Conservation (phyloP, 2,329 filamentous ascomycete genomes). For the Fonsecaea monophora region DNA sequence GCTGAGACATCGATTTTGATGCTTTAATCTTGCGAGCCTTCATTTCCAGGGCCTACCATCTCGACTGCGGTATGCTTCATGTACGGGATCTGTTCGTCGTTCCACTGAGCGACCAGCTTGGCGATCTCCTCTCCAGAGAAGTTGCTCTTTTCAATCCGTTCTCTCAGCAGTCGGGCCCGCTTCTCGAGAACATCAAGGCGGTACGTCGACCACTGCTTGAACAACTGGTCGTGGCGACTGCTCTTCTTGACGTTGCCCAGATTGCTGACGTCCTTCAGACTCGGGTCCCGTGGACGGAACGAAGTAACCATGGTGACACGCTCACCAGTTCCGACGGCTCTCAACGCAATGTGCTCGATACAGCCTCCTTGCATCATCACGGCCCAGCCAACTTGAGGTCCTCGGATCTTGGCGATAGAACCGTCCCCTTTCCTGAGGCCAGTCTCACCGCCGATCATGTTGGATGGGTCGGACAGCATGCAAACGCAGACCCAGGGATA, state of each 20-base stretch:
- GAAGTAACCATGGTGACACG: constrained; percentile 43
- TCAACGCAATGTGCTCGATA: constrained; percentile 41
- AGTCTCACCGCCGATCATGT: constrained; percentile 44
- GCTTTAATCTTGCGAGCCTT: constrained; percentile 25
- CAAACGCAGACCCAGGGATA: constrained; percentile 43
- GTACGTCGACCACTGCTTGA: constrained; percentile 29
- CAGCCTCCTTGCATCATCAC: constrained; percentile 44
- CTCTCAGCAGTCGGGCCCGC: constrained; percentile 18
- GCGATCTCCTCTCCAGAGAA: constrained; percentile 21
- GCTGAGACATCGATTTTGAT: background rate
- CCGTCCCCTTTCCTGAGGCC: constrained; percentile 41
- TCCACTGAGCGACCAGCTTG: constrained; percentile 25
- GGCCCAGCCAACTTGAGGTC: constrained; percentile 40
- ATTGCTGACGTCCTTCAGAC: constrained; percentile 23
- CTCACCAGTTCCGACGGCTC: constrained; percentile 40
- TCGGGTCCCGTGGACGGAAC: constrained; percentile 38
- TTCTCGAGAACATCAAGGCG: constrained; percentile 29
- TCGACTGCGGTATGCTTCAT: constrained; percentile 26
- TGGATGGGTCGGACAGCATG: constrained; percentile 43
- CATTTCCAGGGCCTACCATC: constrained; percentile 25
- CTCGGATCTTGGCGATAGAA: constrained; percentile 31
- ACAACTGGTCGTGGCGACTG: constrained; percentile 26
- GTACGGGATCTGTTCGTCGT: constrained; percentile 25
- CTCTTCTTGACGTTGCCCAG: constrained; percentile 28
- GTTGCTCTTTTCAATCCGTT: constrained; percentile 12